These are phyloP conservation scores for Excoecaria agallocha DNA, from an alignment of 345 rosid species.

Conservation along the genomic window DNA sequence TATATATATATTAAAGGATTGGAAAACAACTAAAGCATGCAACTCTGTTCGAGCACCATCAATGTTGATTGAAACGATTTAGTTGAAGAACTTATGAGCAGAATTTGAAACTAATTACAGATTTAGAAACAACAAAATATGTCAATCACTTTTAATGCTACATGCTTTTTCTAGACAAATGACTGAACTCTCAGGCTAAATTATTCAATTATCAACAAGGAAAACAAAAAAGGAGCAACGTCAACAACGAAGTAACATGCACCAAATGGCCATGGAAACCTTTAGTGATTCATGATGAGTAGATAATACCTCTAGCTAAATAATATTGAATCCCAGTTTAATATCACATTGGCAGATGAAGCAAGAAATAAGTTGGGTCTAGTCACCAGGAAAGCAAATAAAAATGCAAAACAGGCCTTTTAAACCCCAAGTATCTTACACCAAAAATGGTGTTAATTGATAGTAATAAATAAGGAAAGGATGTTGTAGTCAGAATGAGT, in stretches of 20 bases:
- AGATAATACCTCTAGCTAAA: conserved; percentile 2
- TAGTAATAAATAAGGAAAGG: not conserved
- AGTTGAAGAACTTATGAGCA: not conserved
- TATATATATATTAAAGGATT: not conserved
- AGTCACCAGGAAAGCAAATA: not conserved
- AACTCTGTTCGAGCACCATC: not conserved
- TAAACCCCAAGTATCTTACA: not conserved
- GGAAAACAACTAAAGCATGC: not conserved
- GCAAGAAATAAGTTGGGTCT: not conserved
- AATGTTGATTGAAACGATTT: not conserved
- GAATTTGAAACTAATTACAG: too few species aligned
- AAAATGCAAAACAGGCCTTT: not conserved
- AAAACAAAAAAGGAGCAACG: not conserved
- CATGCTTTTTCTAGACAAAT: not conserved
- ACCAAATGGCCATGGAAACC: not conserved
- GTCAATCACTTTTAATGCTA: too few species aligned
- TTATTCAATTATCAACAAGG: not conserved
- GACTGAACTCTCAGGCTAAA: not conserved
- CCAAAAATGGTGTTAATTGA: not conserved
- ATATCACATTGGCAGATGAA: not conserved
- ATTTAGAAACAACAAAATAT: too few species aligned
- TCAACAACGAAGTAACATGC: too few species aligned
- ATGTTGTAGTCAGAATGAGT: not conserved
- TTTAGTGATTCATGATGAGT: not conserved
- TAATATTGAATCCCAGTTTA: not conserved